These are phyloP conservation scores for Amniculicola lignicola DNA, from an alignment of 495 filamentous ascomycete genomes.

Conservation along the genomic window DNA sequence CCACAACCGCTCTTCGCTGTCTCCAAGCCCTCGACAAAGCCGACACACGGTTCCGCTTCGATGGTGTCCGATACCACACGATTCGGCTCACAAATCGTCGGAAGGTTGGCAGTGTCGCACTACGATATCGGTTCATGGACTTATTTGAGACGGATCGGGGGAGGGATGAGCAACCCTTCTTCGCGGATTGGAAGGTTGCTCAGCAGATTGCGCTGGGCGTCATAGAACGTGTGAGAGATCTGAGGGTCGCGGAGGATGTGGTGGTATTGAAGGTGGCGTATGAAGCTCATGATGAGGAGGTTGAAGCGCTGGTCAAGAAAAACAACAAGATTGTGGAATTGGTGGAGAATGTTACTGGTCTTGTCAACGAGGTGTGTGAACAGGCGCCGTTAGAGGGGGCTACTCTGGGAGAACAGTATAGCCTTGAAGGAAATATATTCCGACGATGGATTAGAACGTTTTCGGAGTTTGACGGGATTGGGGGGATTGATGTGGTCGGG, in stretches of 20 bases:
- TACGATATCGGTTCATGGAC: background rate
- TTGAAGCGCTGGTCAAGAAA: background rate
- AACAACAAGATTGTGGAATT: background rate
- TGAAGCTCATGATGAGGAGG: background rate
- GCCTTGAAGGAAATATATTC: background rate
- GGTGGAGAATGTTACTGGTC: background rate
- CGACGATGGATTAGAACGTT: background rate
- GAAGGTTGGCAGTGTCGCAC: background rate
- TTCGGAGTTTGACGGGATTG: background rate
- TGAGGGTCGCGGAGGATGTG: background rate
- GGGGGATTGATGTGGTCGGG: background rate
- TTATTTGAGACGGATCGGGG: background rate
- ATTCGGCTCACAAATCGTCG: background rate
- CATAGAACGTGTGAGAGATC: background rate
- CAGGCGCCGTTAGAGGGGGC: background rate
- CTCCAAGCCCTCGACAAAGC: background rate
- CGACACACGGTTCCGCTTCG: background rate
- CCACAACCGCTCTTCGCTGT: background rate
- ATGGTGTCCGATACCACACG: background rate
- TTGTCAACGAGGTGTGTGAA: background rate
- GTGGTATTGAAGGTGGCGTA: background rate
- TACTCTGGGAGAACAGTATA: background rate
- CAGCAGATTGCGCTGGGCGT: background rate
- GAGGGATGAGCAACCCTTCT: background rate
- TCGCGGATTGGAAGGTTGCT: background rate